phyloP scores from a whole-genome alignment of 129 eudicot genomes.

The Centaurea solstitialis region DNA sequence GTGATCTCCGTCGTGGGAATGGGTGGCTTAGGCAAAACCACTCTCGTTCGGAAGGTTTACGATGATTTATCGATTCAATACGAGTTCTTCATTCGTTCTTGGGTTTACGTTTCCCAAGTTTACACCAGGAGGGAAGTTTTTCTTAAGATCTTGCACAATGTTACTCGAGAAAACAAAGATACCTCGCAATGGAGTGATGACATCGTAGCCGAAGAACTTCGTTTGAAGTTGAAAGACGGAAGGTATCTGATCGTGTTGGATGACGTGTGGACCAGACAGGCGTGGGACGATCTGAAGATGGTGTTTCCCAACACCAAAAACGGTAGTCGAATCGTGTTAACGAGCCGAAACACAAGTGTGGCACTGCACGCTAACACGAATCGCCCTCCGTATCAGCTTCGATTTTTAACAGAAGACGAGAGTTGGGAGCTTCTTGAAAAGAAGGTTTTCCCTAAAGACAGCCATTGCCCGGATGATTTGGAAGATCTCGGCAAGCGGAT shows the following conservation, averaged over 20 bases:
- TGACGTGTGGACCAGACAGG: conserved; percentile 37
- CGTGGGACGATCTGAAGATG: conserved; percentile 36
- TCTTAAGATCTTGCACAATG: conserved; percentile 15
- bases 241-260: conserved; percentile 48
- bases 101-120: conserved; percentile 46
- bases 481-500: conserved; percentile 28
- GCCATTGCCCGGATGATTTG: conserved; percentile 36
- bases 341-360: conserved; percentile 31
- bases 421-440: conserved; percentile 51
- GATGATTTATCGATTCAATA: background rate
- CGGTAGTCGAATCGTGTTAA: conserved; percentile 40
- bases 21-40: conserved; percentile 49
- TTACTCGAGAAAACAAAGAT: conserved; percentile 8
- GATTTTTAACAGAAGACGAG: conserved; percentile 29
- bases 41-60: conserved; percentile 41
- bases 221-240: conserved; percentile 12
- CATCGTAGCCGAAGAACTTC: conserved; percentile 12
- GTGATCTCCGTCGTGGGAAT: conserved; percentile 34
- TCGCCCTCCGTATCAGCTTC: conserved; percentile 27
- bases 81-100: conserved; percentile 33
- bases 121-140: conserved; percentile 21
- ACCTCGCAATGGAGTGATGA: conserved; percentile 12
- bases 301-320: conserved; percentile 35
- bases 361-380: conserved; percentile 26
- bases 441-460: conserved; percentile 39